Percentiles rank a stretch among this genome's conserved stretches.
These are phyloP conservation scores for Thalassiosira exigua DNA, from an alignment of 352 stramenopile species.

Conservation along the genomic window DNA sequence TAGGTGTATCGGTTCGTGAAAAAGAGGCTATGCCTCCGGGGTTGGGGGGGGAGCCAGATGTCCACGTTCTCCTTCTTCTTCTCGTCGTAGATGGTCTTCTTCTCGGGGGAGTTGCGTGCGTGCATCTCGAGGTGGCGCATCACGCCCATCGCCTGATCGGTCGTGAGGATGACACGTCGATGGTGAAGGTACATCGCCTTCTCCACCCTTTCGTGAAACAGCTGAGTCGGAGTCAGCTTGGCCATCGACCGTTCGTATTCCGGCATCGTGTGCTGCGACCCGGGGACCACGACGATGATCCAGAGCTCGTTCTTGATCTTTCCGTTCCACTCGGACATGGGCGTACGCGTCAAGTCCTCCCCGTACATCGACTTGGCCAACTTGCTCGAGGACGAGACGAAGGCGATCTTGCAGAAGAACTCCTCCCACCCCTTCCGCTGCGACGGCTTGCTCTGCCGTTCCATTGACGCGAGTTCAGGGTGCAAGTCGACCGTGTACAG, in stretches of 20 bases:
- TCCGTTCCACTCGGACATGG: conserved; percentile 44
- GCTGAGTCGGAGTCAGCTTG: conserved; percentile 64
- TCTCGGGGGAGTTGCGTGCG: conserved; percentile 26
- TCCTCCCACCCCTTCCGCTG: conserved; percentile 47
- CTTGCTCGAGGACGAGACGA: conserved; percentile 69
- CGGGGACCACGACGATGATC: conserved; percentile 57
- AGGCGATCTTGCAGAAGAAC: conserved; percentile 70
- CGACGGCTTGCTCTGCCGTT: conserved; percentile 36
- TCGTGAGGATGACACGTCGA: conserved; percentile 41
- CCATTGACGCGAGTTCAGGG: conserved; percentile 33
- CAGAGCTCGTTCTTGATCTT: conserved; percentile 50
- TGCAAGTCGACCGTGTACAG: conserved; percentile 72
- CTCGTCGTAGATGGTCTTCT: conserved; percentile 41
- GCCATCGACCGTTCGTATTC: conserved; percentile 63
- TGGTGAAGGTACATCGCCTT: conserved; percentile 69
- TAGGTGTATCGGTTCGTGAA: conserved; percentile 49
- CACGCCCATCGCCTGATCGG: conserved; percentile 45
- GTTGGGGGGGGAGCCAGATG: conserved; percentile 39
- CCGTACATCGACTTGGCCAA: conserved; percentile 38
- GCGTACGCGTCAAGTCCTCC: conserved; percentile 11
- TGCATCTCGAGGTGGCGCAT: conserved; percentile 53
- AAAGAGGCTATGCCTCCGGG: conserved; percentile 49
- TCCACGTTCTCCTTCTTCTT: conserved; percentile 31
- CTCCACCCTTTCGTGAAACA: conserved; percentile 60
- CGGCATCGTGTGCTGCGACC: conserved; percentile 50